Base-by-base conservation (phyloP, 192 early-diverging fungal genomes). In the Dissophora globulifera region DNA sequence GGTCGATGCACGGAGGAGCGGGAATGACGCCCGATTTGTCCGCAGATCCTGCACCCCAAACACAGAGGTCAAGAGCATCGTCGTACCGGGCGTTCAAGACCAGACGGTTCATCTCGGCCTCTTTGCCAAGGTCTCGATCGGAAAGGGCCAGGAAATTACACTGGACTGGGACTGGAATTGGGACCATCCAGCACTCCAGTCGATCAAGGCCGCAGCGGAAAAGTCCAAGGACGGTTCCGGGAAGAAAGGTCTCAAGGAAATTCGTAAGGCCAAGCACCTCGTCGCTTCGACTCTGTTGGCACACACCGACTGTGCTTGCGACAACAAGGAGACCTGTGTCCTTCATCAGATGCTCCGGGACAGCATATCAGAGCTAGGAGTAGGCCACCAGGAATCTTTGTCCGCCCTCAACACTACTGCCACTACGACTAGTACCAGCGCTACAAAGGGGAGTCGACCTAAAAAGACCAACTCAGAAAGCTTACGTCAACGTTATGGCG, bases 151-250 rank as follows among this genome's bases (percentile, higher is more conserved):
- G 45, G 91, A 93, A 62, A 83, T 93, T 49, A 92, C 90, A 6
- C 38, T 91, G 9, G 85, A 81, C 13, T 93, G 91, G 91, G 72
- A 85, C n/a, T 93, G 90, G 90, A 86, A 90, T 42, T 48, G 51
- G 13, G 82, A 82, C 9, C 84, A 85, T 60, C 46, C 61, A 25
- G 78, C 79, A 4, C 64, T 81, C 35, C 67, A 74, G 48, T 48
- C 79, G 4, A 67, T 78, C 43, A 58, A 59, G 23, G 45, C 72
- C 23, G 50, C 45, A 16, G 25, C 43, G 20, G 63, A 69, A 55
- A 70, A 75, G 38, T 54, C 67, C n/a, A 72, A 69, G 45, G 60
- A 67, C 19, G 31, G 46, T 0, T 50, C 32, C 20, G 50, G 45
- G 41, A 58, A 50, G n/a, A 78, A 55, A 23, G 61, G 35, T 32